Evolutionary conservation across 2,329 filamentous ascomycete genomes (phyloP), one percentile per base, ranked within the genome.

Genomic region (Xylariaceae sp.): DNA sequence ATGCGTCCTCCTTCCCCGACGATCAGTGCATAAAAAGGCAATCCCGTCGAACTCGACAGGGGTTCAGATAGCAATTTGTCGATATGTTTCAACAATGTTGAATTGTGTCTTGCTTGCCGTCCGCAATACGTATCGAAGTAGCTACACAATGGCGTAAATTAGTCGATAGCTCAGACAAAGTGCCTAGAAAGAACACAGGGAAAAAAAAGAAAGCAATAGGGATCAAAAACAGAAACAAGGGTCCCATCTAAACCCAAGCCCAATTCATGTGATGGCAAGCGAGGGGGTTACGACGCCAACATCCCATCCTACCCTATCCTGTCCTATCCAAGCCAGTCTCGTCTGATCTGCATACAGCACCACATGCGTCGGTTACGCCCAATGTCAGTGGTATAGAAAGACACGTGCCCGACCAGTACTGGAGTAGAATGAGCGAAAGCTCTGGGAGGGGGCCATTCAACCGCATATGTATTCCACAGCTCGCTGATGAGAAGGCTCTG

Each of bases 351-450:
- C 62, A 62, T 64, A 60, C 60, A 67, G 67, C 59, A 59, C 8
- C 56, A 51, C 63, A 61, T 61, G 55, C 45, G 53, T 60, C 54
- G 55, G 57, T 58, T 56, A 47, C 65, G 65, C 63, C 67, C 64
- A 66, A 67, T 66, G 59, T 67, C 60, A 63, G 62, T 61, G 58
- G 23, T 60, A 60, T 53, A 58, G 63, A 56, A 52, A 60, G 65
- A 70, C 64, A 68, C 67, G 64, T 69, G 66, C 65, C 65, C 56
- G 61, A 53, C 60, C 58, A 56, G 61, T 45, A 68, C 66, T 68
- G 66, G 66, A 64, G 64, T 64, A 11, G 60, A 61, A 54, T 34
- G 44, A 17, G 5, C 4, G 15, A 17, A 47, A 47, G 44, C 11
- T 47, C 15, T 49, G 11, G 47, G 47, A 23, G 15, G 18, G 30